These are phyloP conservation scores for Vicia faba DNA, from an alignment of 306 rosid species.

Conservation along the genomic window DNA sequence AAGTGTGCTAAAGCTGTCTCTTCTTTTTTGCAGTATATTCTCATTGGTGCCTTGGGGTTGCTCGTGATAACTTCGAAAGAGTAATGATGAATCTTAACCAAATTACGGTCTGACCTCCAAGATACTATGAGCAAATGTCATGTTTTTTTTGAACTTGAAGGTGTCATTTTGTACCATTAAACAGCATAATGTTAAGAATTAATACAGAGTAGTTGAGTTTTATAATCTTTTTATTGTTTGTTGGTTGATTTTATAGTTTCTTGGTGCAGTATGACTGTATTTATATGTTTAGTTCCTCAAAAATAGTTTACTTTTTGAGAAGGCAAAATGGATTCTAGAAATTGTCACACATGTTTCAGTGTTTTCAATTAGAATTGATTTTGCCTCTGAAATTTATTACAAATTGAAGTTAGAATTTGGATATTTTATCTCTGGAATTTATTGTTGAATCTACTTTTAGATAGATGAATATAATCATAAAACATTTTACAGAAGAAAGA, in stretches of 20 bases:
- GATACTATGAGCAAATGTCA: slow-evolving; percentile 18
- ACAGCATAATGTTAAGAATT: slow-evolving; percentile 34
- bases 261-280: slow-evolving; percentile 1
- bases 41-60: slow-evolving; percentile 88
- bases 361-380: background rate
- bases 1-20: slow-evolving; percentile 33
- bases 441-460: no score
- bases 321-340: background rate
- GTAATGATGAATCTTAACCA: slow-evolving; percentile 38
- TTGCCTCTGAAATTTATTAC: background rate
- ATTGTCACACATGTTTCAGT: background rate
- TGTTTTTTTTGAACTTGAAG: slow-evolving; percentile 30
- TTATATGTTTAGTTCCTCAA: background rate
- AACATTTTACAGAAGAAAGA: no score
- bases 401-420: background rate
- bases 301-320: background rate
- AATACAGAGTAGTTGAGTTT: slow-evolving; percentile 39
- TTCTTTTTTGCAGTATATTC: slow-evolving; percentile 71
- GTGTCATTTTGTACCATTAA: slow-evolving; percentile 43
- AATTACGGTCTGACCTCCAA: slow-evolving; percentile 25
- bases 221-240: slow-evolving; percentile 11
- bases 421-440: no score
- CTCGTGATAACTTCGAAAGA: slow-evolving; percentile 92
- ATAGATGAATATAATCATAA: no score
- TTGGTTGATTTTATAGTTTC: slow-evolving; percentile 5